Evolutionary conservation across 139 green algal species (phyloP).

Genomic region (Parachlorella kessleri): DNA sequence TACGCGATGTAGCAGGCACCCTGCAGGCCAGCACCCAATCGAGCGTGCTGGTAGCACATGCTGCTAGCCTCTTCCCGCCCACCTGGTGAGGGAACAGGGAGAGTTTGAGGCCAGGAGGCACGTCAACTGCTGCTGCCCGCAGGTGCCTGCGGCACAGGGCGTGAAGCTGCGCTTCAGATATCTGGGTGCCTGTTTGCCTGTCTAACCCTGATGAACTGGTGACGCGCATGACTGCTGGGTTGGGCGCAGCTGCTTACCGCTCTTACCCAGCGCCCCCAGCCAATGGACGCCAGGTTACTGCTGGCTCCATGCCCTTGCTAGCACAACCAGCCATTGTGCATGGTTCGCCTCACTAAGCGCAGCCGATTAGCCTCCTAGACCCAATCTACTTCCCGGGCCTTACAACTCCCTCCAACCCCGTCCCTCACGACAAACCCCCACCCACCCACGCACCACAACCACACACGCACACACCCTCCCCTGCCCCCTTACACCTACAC

Average conservation of each 20-base stretch:
- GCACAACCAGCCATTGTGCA: not conserved
- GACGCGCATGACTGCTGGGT: too few relatives aligned
- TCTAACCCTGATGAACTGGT: too few relatives aligned
- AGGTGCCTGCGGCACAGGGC: conserved; percentile 31
- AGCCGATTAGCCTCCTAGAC: not conserved
- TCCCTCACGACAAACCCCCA: not conserved
- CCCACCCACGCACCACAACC: not conserved
- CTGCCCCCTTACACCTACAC: too few relatives aligned
- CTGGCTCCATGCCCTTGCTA: not conserved
- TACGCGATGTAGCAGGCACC: not conserved
- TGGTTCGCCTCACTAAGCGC: not conserved
- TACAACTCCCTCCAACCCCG: not conserved
- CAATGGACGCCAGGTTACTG: not conserved
- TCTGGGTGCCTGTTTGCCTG: too few relatives aligned
- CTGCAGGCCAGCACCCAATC: conserved; percentile 64
- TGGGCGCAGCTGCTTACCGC: too few relatives aligned
- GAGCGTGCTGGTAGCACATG: too few relatives aligned
- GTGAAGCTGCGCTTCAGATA: not conserved
- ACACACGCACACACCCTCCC: too few relatives aligned
- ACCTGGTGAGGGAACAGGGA: conserved; percentile 68
- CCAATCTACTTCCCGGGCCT: too few relatives aligned
- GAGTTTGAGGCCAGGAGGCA: conserved; percentile 59
- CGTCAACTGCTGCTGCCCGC: conserved; percentile 29
- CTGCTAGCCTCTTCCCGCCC: too few relatives aligned
- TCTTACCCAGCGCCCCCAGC: not conserved